A percentile compares a stretch with the other conserved stretches of the same genome.
These are phyloP conservation scores for Solanum medicagineum DNA, from an alignment of 257 asterid species.

Conservation along the genomic window DNA sequence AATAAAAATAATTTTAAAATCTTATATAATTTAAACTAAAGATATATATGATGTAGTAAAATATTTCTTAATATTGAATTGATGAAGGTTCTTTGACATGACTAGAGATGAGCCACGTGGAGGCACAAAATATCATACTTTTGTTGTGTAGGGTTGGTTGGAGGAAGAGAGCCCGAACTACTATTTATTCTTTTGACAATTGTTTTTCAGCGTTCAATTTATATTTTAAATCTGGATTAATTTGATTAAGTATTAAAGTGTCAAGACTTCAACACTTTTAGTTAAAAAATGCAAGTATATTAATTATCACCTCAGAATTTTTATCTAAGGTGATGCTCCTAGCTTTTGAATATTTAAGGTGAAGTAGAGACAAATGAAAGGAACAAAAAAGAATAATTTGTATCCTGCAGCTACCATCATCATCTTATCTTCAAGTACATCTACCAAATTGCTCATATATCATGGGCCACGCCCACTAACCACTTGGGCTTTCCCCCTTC, in stretches of 20 bases:
- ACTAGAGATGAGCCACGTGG: background rate
- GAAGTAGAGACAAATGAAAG: background rate
- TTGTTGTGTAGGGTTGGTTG: background rate
- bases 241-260: rapidly evolving
- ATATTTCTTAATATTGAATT: rapidly evolving
- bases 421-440: background rate
- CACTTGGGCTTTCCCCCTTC: background rate
- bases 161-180: background rate
- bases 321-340: background rate
- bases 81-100: background rate
- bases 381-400: background rate
- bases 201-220: too few relatives aligned
- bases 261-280: background rate
- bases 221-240: background rate
- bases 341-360: background rate
- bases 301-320: background rate
- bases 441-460: background rate
- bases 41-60: too few relatives aligned
- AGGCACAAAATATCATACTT: background rate
- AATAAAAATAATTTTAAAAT: too few relatives aligned
- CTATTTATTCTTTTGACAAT: background rate
- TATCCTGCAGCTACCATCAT: background rate
- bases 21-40: rapidly evolving
- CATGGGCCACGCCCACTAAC: background rate
- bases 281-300: background rate